These are phyloP conservation scores for Puccinia polysora DNA, from an alignment of 1,284 basidiomycete species.

Conservation along the genomic window DNA sequence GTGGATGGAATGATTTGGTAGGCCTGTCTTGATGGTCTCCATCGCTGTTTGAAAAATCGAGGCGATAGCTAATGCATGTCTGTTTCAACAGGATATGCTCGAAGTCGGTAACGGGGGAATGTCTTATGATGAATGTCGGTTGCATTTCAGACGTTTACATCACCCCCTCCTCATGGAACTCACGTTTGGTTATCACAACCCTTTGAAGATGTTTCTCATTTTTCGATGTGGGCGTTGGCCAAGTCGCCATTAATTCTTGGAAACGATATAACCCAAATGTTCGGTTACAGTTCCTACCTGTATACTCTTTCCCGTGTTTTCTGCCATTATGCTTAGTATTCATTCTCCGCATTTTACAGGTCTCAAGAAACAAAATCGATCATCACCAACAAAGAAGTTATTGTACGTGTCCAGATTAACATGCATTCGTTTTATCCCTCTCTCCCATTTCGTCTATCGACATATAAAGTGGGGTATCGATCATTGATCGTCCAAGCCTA, in stretches of 20 bases:
- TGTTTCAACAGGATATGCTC: constrained; percentile 40
- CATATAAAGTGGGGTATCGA: no score
- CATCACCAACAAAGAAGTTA: constrained; percentile 37
- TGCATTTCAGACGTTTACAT: background rate
- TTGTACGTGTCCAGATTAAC: constrained; percentile 20
- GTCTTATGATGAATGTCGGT: constrained; percentile 40
- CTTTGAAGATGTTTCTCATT: constrained; percentile 47
- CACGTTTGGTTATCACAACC: background rate
- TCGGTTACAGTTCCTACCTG: background rate
- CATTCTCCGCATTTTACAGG: constrained; percentile 18
- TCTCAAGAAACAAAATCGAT: constrained; percentile 44
- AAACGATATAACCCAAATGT: constrained; percentile 49
- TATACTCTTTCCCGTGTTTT: background rate
- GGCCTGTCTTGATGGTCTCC: background rate
- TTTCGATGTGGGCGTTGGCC: constrained; percentile 50
- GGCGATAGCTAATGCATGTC: no score
- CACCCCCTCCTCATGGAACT: background rate
- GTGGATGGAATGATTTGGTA: constrained; percentile 41
- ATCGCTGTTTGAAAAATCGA: background rate
- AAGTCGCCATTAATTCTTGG: constrained; percentile 52
- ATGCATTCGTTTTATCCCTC: no score
- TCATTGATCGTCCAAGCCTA: background rate
- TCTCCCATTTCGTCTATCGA: no score
- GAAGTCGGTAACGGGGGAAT: constrained; percentile 40
- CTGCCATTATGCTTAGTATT: background rate